Evolutionary conservation across 345 rosid species (phyloP), one percentile per base, ranked within the genome.

Genomic region (Populus alba): DNA sequence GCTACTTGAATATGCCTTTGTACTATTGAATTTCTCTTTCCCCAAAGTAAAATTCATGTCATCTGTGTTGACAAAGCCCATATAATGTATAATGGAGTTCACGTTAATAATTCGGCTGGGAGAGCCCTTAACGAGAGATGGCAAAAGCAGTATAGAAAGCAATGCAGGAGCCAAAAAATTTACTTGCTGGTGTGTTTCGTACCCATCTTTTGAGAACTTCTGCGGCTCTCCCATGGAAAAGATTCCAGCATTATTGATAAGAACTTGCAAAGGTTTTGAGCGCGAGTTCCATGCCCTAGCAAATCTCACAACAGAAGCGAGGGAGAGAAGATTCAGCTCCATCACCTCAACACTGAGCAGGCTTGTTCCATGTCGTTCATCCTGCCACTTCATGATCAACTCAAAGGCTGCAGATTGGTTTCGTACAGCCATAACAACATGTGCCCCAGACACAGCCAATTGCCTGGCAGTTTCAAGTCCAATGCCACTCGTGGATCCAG

Each of bases 101-200:
- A 68, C 79, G 43, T 76, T 68, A 38, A 76, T 59, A 39, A 76
- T 76, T 38, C 79, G 55, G 73, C 79, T 76, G 16, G 73, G 73
- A 68, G 79, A 65, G 11, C 79, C 74, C 23, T 69, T 68, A 4
- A 23, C 11, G 5, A 68, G 55, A 69, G 79, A 68, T 69, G 79
- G 79, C 35, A 76, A 38, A 53, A 76, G 79, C 79, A 76, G 39
- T 9, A 76, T 39, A 35, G 79, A 76, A 76, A 76, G 79, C 73
- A 76, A 29, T 4, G 79, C 74, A 13, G 79, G 79, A 68, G 73
- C 79, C 47, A 76, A 69, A 76, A 55, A 73, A 22, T 76, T 76
- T 35, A 76, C 74, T 38, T 76, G 79, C 73, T 53, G 70, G 17
- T 76, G 79, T 39, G 73, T 57, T 68, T 76, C 79, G 31, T 53